phyloP scores from a whole-genome alignment of 2,329 filamentous ascomycete genomes.

The Fusarium euwallaceae region DNA sequence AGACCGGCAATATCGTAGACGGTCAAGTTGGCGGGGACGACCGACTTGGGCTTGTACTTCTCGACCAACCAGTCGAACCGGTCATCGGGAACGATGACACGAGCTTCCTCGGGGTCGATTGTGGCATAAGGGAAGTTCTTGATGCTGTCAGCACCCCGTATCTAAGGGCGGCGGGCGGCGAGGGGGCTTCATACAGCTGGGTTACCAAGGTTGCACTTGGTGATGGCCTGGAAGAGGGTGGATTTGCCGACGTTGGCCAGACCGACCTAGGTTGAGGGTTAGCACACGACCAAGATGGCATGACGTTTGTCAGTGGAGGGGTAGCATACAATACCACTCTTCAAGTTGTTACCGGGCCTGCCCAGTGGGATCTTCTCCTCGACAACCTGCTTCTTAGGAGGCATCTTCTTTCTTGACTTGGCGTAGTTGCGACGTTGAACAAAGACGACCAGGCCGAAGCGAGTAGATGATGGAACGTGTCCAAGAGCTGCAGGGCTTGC shows the following conservation, averaged over 20 bases:
- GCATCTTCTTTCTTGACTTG: conserved; percentile 81
- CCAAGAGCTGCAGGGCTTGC: conserved; percentile 74
- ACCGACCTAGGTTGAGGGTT: conserved; percentile 77
- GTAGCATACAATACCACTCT: conserved; percentile 93
- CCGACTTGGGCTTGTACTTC: conserved; percentile 98
- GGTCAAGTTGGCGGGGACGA: conserved; percentile 96
- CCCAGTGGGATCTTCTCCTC: conserved; percentile 98
- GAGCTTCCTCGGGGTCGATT: conserved; percentile 98
- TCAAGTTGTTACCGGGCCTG: conserved; percentile 96
- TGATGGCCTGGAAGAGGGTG: conserved; percentile 99
- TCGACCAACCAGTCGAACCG: conserved; percentile 95
- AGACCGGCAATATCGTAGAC: conserved; percentile 99
- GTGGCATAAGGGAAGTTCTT: conserved; percentile 99
- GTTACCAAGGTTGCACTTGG: conserved; percentile 96
- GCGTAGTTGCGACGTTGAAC: conserved; percentile 69
- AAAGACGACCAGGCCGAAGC: conserved; percentile 65
- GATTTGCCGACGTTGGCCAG: conserved; percentile 99
- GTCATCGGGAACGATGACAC: conserved; percentile 95
- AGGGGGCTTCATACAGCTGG: conserved; percentile 79
- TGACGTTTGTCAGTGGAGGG: conserved; percentile 1
- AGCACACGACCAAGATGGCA: conserved; percentile 32
- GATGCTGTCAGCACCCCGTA: conserved; percentile 57
- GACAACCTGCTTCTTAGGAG: conserved; percentile 91
- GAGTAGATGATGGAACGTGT: conserved; percentile 61
- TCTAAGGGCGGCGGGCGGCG: conserved; percentile 51